These are phyloP conservation scores for Tuber calosporum DNA, from an alignment of 495 filamentous ascomycete genomes.

Conservation along the genomic window DNA sequence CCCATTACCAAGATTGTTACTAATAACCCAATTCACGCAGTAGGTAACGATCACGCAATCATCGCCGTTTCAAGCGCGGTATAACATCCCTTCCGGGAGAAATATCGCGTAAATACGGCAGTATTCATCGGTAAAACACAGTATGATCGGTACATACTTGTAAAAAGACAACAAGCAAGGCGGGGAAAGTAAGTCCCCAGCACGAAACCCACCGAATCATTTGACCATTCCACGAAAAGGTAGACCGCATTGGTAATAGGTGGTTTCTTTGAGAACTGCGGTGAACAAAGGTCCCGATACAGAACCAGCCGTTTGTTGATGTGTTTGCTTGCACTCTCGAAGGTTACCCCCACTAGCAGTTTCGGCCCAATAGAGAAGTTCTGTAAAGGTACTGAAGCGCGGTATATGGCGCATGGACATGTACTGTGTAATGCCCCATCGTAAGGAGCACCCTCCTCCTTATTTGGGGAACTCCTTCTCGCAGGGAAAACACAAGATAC, in stretches of 20 bases:
- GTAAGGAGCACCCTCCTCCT: too few relatives aligned
- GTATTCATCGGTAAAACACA: not conserved
- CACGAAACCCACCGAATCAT: not conserved
- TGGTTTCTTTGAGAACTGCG: not conserved
- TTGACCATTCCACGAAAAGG: not conserved
- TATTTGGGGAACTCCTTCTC: too few relatives aligned
- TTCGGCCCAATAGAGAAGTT: not conserved
- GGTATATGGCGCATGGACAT: not conserved
- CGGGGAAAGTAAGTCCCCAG: not conserved
- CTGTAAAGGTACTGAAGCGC: not conserved
- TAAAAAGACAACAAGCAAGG: not conserved
- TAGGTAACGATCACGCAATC: not conserved
- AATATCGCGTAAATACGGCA: not conserved
- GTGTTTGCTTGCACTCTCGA: not conserved
- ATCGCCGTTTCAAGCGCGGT: not conserved
- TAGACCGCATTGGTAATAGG: not conserved
- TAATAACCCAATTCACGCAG: not conserved
- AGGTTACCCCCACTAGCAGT: not conserved
- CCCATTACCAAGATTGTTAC: not conserved
- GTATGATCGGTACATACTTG: not conserved
- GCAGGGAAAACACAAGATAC: not conserved
- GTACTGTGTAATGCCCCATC: too few relatives aligned
- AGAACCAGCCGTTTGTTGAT: not conserved
- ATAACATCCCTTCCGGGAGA: not conserved
- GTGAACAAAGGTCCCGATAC: not conserved